Base-by-base conservation (phyloP, 768 basidiomycete species). In the Suillus subalutaceus region DNA sequence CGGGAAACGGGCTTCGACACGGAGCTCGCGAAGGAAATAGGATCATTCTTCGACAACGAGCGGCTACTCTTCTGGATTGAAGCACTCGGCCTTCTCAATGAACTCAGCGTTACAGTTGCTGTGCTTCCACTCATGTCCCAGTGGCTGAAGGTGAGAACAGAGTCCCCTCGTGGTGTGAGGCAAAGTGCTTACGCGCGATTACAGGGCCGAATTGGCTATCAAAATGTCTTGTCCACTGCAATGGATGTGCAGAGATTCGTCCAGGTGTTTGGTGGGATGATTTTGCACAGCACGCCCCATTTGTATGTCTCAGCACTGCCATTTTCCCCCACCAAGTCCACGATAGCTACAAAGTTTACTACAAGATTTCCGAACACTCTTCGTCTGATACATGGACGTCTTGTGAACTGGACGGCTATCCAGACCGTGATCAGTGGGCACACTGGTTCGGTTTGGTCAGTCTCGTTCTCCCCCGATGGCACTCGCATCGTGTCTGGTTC, bases 311-410 rank as follows among this genome's bases (percentile, higher is more conserved):
- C 73, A 35, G 73, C 68, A 0, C 38, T 75, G n/a, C 68, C 73
- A 26, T 74, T 75, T 63, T 59, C 67, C 15, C 73, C 73, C 40
- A 26, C 6, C 26, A 65, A 65, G 78, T 81, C n/a, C 69, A 72
- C 41, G 72, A 75, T 70, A 70, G 65, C 65, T 23, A 50, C 62
- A 10, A 35, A 12, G 6, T 63, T 65, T n/a, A 6, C 44, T 2
- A 12, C 18, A 38, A 63, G n/a, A 4, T 53, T 64, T 60, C 41
- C 56, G 7, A 64, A 60, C 8, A 37, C 30, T 38, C 52, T 63
- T 23, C 23, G 52, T 46, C 16, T 46, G 16, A 37, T 55, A 46
- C 5, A 13, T 16, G 23, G 35, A 26, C n/a, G 56, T 7, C 32
- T 40, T 43, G 41, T 44, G 46, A 58, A 23, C 62, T 62, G 7